Evolutionary conservation across 2,329 filamentous ascomycete species (phyloP).

Genomic region (Xylaria sp.): DNA sequence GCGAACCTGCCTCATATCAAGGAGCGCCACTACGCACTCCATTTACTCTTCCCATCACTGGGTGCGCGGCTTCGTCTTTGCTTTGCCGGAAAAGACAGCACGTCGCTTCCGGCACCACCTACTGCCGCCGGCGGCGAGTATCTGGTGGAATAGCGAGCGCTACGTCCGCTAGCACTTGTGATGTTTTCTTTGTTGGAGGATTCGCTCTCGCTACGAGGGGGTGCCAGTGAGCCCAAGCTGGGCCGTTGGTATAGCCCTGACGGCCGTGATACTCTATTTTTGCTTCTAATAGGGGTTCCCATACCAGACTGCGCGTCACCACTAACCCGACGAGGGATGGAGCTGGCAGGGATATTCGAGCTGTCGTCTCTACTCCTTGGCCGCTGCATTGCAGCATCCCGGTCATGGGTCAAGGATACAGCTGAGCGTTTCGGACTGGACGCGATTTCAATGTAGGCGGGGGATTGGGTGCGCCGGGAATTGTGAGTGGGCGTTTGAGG

Average conservation of each 20-base stretch:
- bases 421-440: slow-evolving; percentile 55
- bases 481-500: slow-evolving; percentile 62
- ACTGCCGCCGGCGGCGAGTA: slow-evolving; percentile 37
- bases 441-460: slow-evolving; percentile 65
- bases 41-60: slow-evolving; percentile 45
- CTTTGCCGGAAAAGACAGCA: slow-evolving; percentile 36
- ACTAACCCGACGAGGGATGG: slow-evolving; percentile 44
- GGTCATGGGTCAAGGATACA: slow-evolving; percentile 54
- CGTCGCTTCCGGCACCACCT: slow-evolving; percentile 15
- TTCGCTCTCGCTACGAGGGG: slow-evolving; percentile 44
- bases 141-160: slow-evolving; percentile 38
- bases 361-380: slow-evolving; percentile 44
- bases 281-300: slow-evolving; percentile 31
- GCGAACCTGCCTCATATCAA: slow-evolving; percentile 25
- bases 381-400: slow-evolving; percentile 50
- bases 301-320: slow-evolving; percentile 37
- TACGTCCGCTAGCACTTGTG: slow-evolving; percentile 30
- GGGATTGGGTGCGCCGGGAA: slow-evolving; percentile 51
- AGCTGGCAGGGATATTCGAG: slow-evolving; percentile 40
- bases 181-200: slow-evolving; percentile 48
- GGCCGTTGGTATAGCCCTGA: slow-evolving; percentile 42
- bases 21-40: slow-evolving; percentile 41
- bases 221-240: slow-evolving; percentile 35
- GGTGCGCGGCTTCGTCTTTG: slow-evolving; percentile 43
- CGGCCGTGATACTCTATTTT: slow-evolving; percentile 41